These are phyloP conservation scores for Raffaelea albimanens DNA, from an alignment of 2,329 filamentous ascomycete species.

Conservation along the genomic window DNA sequence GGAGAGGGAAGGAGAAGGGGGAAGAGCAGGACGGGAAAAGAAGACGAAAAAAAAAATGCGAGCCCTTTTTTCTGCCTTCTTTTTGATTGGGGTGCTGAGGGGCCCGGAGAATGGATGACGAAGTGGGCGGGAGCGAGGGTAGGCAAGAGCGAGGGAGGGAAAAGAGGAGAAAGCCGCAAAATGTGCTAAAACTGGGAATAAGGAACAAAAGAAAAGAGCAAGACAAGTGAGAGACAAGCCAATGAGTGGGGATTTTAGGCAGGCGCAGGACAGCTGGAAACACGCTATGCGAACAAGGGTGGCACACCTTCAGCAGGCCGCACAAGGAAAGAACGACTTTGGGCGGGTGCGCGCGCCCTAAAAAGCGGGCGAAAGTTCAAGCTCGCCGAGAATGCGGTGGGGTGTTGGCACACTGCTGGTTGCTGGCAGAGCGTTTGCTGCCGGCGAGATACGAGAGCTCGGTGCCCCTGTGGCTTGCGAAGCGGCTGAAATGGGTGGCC, in stretches of 20 bases:
- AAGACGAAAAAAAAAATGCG: constrained; percentile 3
- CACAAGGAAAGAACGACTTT: too few relatives aligned
- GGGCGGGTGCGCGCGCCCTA: too few relatives aligned
- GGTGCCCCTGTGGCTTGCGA: too few relatives aligned
- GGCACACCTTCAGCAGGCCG: background rate
- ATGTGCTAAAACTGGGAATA: constrained; percentile 1
- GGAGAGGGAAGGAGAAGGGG: background rate
- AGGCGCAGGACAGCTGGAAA: too few relatives aligned
- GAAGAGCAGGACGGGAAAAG: background rate
- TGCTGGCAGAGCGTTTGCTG: too few relatives aligned
- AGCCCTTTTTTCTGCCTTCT: constrained; percentile 2
- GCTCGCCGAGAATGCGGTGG: too few relatives aligned
- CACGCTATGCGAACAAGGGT: background rate
- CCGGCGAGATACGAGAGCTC: too few relatives aligned
- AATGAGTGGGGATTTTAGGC: background rate
- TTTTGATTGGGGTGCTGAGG: background rate
- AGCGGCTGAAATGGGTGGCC: too few relatives aligned
- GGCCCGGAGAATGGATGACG: constrained; percentile 3
- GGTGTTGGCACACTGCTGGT: background rate
- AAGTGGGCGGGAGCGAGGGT: background rate
- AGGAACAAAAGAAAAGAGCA: background rate
- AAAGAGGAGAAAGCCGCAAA: background rate
- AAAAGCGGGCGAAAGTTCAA: too few relatives aligned
- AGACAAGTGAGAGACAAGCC: background rate
- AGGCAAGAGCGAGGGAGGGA: background rate